Evolutionary conservation across 2,329 filamentous ascomycete species (phyloP), one percentile per base, ranked within the genome.

Genomic region (Aspergillus awamori): DNA sequence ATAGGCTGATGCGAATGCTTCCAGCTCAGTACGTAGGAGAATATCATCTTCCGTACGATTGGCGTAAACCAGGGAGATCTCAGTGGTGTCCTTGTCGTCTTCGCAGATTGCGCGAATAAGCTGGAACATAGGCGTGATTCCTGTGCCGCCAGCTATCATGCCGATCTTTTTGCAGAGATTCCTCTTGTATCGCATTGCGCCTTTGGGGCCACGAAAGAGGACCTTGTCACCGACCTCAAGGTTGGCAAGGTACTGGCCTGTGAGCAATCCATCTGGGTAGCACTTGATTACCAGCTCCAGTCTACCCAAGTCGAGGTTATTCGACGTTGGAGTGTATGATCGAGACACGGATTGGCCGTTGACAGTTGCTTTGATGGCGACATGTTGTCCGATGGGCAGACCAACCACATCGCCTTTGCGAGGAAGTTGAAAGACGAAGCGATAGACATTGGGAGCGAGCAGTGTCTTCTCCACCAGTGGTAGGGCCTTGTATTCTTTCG

Each of bases 91-190:
- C 6, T 72, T 75, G n/a, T 82, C 77, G 57, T 88, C 83, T 67
- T 88, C 86, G 67, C 85, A 87, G 59, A 89, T 86, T 47, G 85
- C 85, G 4, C 86, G 82, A 67, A 89, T 87, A 6, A 89, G 72
- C 68, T 89, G 86, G 70, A 81, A 86, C 82, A 86, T 84, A 2
- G 84, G 84, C 1, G 84, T 77, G 36, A 72, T 76, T 0, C 74
- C 74, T 10, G 75, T 77, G 4, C 76, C 76, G 26, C 76, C 76
- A 8, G 76, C 76, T 17, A 78, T 71, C 75, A 78, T 76, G 1
- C 75, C 75, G 17, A 78, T 70, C 24, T 70, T 67, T 20, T 66
- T 68, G 26, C 74, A 75, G 3, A 76, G 63, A 4, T 69, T 70
- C 3, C 63, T 64, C 11, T 11, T 63, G 53, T 78, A 78, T 15